These are phyloP conservation scores for Clarireedia paspali DNA, from an alignment of 2,329 filamentous ascomycete species.

Conservation along the genomic window DNA sequence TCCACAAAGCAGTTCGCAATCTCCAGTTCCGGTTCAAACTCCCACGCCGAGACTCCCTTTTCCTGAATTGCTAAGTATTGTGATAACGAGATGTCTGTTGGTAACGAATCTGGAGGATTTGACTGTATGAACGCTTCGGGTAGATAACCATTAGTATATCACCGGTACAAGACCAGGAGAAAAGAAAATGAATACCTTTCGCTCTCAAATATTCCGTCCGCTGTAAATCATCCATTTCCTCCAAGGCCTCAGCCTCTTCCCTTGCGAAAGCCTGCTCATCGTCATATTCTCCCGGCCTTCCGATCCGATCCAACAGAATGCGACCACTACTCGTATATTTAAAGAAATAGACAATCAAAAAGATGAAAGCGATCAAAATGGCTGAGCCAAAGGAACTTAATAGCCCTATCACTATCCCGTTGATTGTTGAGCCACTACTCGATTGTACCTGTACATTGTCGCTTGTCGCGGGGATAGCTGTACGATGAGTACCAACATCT, in stretches of 20 bases:
- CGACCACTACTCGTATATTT: slow-evolving; percentile 80
- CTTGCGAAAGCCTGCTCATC: slow-evolving; percentile 91
- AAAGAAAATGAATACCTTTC: slow-evolving; percentile 59
- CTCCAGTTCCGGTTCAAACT: slow-evolving; percentile 97
- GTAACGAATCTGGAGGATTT: slow-evolving; percentile 89
- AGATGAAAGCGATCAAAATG: slow-evolving; percentile 70
- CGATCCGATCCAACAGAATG: slow-evolving; percentile 89
- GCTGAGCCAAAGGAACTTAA: slow-evolving; percentile 91
- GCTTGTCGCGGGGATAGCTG: neutral
- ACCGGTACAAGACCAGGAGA: neutral
- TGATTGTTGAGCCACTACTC: slow-evolving; percentile 38
- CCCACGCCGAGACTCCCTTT: slow-evolving; percentile 99
- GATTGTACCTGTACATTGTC: neutral
- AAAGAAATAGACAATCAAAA: slow-evolving; percentile 86
- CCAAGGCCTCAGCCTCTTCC: slow-evolving; percentile 91
- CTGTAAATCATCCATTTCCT: slow-evolving; percentile 90
- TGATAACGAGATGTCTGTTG: slow-evolving; percentile 94
- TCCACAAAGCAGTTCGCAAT: slow-evolving; percentile 99
- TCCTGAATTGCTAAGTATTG: slow-evolving; percentile 98
- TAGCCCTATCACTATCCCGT: slow-evolving; percentile 88
- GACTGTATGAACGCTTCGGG: slow-evolving; percentile 78
- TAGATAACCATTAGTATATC: neutral
- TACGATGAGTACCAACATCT: neutral
- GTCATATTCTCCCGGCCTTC: slow-evolving; percentile 90
- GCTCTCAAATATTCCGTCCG: slow-evolving; percentile 86